Base-by-base conservation (phyloP, 495 filamentous ascomycete genomes). In the Penicillium lividum region DNA sequence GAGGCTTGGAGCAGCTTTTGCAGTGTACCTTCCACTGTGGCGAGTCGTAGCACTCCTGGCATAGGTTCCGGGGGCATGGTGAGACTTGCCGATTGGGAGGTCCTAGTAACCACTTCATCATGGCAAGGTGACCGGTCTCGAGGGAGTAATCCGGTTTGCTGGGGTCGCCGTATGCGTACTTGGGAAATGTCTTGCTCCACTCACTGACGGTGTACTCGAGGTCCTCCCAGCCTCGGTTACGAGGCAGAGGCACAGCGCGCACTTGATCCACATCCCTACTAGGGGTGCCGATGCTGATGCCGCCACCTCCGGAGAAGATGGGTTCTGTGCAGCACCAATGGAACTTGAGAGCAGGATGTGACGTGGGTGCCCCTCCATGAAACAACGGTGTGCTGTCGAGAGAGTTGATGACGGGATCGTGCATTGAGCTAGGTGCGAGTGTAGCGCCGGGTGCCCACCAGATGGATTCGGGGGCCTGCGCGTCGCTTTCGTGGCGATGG, bases 291-390 rank as follows among this genome's bases (percentile, higher is more conserved):
- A 85, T 82, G 50, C 80, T 82, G 59, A 85, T 84, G 6, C 82
- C 81, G 51, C 83, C 84, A n/a, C 84, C 82, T 5, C 82, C 82
- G 16, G 84, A 85, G 63, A 85, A 84, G 42, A 82, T 79, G 3
- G 84, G 84, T 53, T 84, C 81, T n/a, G 82, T 77, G 56, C 84
- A 86, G 69, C 84, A 86, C 83, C 83, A 86, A 54, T 82, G 76
- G 61, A 83, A 82, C 28, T 76, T 81, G 51, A 84, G 67, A 42
- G 70, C 72, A 16, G 82, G 82, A 51, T 74, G 70, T 22, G 68
- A 57, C 28, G 62, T 51, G 10, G 69, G 58, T 43, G 65, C 67
- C 16, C 33, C 25, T 11, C 58, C 61, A 30, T 75, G 73, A 15
- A 56, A 57, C 22, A 55, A 57, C 15, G 69, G 13, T 10, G 40